phyloP scores from a whole-genome alignment of 257 asterid genomes.

The Jacaranda mimosifolia region DNA sequence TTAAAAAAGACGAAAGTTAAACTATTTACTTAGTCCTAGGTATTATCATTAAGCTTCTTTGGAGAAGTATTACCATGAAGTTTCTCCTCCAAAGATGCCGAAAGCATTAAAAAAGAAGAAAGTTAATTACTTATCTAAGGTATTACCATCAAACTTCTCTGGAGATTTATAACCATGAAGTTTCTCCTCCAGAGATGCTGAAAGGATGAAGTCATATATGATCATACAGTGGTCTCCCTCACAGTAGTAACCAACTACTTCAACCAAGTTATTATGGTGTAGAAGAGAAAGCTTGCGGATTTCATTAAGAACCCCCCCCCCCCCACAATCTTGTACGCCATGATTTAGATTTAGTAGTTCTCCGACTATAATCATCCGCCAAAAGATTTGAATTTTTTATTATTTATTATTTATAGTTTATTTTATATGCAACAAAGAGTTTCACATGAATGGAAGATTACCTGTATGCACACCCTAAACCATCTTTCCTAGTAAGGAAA shows the following conservation, averaged over 20 bases:
- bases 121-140: too few relatives aligned
- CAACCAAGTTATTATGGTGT: slow-evolving; percentile 51
- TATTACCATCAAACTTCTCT: too few relatives aligned
- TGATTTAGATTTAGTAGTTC: slow-evolving; percentile 12
- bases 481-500: slow-evolving; percentile 53
- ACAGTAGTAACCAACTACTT: slow-evolving; percentile 51
- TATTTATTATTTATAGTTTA: too few relatives aligned
- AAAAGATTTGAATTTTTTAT: too few relatives aligned
- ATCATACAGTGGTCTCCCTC: slow-evolving; percentile 51
- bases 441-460: background rate
- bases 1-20: too few relatives aligned
- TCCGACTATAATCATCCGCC: too few relatives aligned
- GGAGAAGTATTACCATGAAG: too few relatives aligned
- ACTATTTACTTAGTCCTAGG: too few relatives aligned
- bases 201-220: slow-evolving; percentile 52
- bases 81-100: too few relatives aligned
- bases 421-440: too few relatives aligned
- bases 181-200: slow-evolving; percentile 49
- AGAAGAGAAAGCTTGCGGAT: slow-evolving; percentile 51
- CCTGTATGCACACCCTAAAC: slow-evolving; percentile 65
- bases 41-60: too few relatives aligned
- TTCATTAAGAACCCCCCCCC: slow-evolving; percentile 50
- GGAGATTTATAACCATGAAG: slow-evolving; percentile 45
- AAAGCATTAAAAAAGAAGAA: too few relatives aligned
- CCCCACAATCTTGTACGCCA: slow-evolving; percentile 48